A percentile compares a stretch with the other conserved stretches of the same genome.
Evolutionary conservation across 257 asterid genomes (phyloP).

Genomic region (Nicotiana noctiflora): DNA sequence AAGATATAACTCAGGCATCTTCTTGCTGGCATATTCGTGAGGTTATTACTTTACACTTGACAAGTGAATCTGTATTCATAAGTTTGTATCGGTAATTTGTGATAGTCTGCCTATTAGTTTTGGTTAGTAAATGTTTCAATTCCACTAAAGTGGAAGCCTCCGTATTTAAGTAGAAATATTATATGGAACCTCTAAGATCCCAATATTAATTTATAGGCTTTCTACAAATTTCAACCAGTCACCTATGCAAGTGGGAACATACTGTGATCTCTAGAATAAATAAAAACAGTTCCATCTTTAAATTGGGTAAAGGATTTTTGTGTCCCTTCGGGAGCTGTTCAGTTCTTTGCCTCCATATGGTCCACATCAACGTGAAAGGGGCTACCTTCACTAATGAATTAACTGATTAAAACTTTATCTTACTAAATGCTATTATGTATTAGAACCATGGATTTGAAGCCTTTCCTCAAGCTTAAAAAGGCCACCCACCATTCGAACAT

Average conservation of each 20-base stretch:
- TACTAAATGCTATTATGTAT: neutral
- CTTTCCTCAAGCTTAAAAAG: neutral
- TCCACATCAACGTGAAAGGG: no score
- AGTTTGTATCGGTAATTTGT: constrained; percentile 7
- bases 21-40: constrained; percentile 96
- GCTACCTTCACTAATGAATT: neutral
- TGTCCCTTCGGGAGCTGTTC: neutral
- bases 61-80: neutral
- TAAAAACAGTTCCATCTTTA: neutral
- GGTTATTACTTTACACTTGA: constrained; percentile 38
- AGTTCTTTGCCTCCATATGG: no score
- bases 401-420: neutral
- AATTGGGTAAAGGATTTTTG: neutral
- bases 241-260: neutral
- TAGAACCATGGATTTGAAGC: neutral
- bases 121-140: neutral
- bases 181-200: neutral
- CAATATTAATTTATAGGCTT: neutral
- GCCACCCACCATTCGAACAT: neutral
- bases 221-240: neutral
- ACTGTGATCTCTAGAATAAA: neutral
- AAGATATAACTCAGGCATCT: constrained; percentile 91
- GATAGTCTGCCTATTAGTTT: neutral
- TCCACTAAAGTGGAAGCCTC: neutral
- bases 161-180: neutral